These are phyloP conservation scores for Phytophthora pseudosyringae DNA, from an alignment of 352 stramenopile species.

Conservation along the genomic window DNA sequence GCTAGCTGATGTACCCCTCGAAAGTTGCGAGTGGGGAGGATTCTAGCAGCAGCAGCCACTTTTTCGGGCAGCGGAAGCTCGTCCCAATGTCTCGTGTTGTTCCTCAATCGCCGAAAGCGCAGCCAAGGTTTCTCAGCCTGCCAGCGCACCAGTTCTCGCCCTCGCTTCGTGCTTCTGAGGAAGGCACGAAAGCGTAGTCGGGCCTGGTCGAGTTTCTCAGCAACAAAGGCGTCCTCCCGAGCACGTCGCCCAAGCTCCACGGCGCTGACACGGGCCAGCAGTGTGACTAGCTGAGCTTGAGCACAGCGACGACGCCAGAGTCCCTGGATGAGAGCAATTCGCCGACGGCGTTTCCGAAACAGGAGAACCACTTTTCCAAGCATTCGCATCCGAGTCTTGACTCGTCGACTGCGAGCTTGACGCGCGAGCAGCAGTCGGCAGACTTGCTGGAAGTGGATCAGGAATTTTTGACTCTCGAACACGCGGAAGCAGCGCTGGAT, in stretches of 20 bases:
- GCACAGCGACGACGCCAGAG: constrained; percentile 37
- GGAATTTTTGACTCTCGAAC: constrained; percentile 45
- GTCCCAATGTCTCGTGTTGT: constrained; percentile 16
- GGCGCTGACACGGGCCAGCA: constrained; percentile 7
- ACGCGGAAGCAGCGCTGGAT: constrained; percentile 57
- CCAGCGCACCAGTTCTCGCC: constrained; percentile 23
- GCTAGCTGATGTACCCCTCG: constrained; percentile 18
- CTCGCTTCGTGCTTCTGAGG: constrained; percentile 21
- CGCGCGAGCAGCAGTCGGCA: constrained; percentile 39
- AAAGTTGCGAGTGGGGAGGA: constrained; percentile 19
- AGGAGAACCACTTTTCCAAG: constrained; percentile 29
- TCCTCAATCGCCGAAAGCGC: constrained; percentile 28
- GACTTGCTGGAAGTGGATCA: constrained; percentile 41
- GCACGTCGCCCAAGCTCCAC: constrained; percentile 15
- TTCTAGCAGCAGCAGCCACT: not conserved
- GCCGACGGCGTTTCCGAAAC: constrained; percentile 24
- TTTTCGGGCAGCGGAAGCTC: constrained; percentile 10
- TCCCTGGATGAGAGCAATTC: constrained; percentile 38
- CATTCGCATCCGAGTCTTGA: constrained; percentile 22
- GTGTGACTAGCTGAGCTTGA: constrained; percentile 7
- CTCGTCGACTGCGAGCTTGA: constrained; percentile 26
- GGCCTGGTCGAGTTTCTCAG: constrained; percentile 4
- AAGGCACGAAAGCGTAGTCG: constrained; percentile 24
- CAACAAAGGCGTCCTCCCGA: constrained; percentile 37
- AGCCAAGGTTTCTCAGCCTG: constrained; percentile 39